Evolutionary conservation across 139 green algal species (phyloP), one percentile per base, ranked within the genome.

Genomic region (Chlamydomonas schloesseri): DNA sequence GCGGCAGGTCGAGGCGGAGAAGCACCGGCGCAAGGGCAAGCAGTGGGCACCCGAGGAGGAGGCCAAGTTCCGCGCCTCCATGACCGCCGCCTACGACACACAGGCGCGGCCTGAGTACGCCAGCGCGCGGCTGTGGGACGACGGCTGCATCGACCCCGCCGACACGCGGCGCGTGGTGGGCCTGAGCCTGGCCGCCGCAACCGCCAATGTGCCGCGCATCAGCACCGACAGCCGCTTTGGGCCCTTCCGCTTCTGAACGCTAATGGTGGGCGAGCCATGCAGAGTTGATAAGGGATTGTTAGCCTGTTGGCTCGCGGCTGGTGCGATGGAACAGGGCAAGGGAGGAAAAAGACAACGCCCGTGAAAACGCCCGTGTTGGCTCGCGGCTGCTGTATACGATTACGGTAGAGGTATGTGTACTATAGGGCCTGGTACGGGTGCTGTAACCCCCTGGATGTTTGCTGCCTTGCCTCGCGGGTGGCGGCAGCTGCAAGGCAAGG

Each of bases 81-180:
- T 98, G 57, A 68, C 73, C n/a, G 70, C 69, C 28, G 73, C 67
- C 65, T 99, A 98, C 80, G 97, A 99, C 60, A 62, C 64, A 3
- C 96, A 99, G 89, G 97, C 95, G 10, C 69, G 87, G 24, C 90
- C 95, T 20, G 93, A 90, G 68, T 98, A 93, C 81, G 92, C 96
- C 21, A 96, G 83, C 26, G 97, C 97, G 10, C 87, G 97, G 29
- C 91, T 99, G 72, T 99, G 97, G 97, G 97, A 99, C 83, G 97
- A 99, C 82, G 97, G 97, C 23, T 93, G 98, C 34, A 98, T 99
- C 55, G 94, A 96, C 78, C 97, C 97, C 33, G 93, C 90, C 33
- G 96, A 98, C 88, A 97, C 95, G 0, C 83, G 96, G 2, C 82
- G 87, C 10, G 96, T 99, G 74, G 88, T 98, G 70, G 93, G 93